phyloP scores from a whole-genome alignment of 1,284 basidiomycete species.

The Naganishia liquefaciens region DNA sequence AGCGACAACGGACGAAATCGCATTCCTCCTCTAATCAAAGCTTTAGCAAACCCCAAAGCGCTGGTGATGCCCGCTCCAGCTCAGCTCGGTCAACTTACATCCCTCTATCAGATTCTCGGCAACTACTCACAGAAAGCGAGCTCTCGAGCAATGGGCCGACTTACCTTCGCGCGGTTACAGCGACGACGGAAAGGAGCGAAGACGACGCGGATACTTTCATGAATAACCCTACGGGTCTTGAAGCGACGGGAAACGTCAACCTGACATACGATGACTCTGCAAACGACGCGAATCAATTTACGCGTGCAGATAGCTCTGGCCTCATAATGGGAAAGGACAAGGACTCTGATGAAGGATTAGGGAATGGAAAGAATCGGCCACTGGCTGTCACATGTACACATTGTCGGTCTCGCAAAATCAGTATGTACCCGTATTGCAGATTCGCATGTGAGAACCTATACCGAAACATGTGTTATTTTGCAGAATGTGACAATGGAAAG shows the following conservation, averaged over 20 bases:
- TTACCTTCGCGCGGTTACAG: conserved; percentile 5
- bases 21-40: background rate
- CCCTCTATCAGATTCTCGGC: background rate
- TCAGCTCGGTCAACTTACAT: conserved; percentile 7
- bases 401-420: conserved; percentile 31
- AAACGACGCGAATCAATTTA: background rate
- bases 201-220: conserved; percentile 15
- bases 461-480: background rate
- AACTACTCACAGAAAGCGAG: background rate
- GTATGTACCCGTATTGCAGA: conserved; percentile 5
- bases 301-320: background rate
- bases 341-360: conserved; percentile 9
- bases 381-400: conserved; percentile 32
- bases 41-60: background rate
- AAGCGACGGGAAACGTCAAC: background rate
- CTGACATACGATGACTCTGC: conserved; percentile 1
- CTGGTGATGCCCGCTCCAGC: background rate
- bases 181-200: conserved; percentile 10
- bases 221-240: conserved; percentile 5
- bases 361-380: conserved; percentile 17
- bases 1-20: conserved; percentile 20
- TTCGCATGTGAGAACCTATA: background rate
- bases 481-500: conserved; percentile 33
- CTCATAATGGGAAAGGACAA: background rate
- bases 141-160: background rate